Percentiles rank a stretch among this genome's conserved stretches.
These are phyloP conservation scores for Saposhnikovia divaricata DNA, from an alignment of 129 eudicot genomes.

Conservation along the genomic window DNA sequence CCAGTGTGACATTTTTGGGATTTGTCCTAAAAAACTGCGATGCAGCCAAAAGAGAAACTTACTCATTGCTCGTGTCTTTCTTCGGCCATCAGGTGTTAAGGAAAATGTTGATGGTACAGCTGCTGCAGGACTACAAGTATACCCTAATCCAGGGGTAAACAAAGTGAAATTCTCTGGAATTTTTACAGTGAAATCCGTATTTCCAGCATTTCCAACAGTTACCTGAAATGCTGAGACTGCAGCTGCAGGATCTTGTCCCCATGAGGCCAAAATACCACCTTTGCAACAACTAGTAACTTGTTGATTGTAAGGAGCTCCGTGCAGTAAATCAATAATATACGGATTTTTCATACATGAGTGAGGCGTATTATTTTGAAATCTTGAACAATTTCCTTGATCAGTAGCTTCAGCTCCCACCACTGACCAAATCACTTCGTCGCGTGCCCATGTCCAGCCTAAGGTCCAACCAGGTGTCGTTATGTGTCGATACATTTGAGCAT, in stretches of 20 bases:
- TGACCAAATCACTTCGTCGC: constrained; percentile 36
- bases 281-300: constrained; percentile 34
- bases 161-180: constrained; percentile 31
- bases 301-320: constrained; percentile 28
- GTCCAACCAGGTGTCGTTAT: constrained; percentile 42
- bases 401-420: constrained; percentile 39
- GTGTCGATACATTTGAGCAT: constrained; percentile 39
- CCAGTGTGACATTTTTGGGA: not conserved
- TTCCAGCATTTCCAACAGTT: constrained; percentile 30
- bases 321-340: constrained; percentile 29
- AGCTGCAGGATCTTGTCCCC: constrained; percentile 27
- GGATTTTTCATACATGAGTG: constrained; percentile 38
- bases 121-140: constrained; percentile 32
- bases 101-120: constrained; percentile 29
- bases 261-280: constrained; percentile 31
- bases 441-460: constrained; percentile 41
- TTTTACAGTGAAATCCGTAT: constrained; percentile 23
- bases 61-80: constrained; percentile 37
- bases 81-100: constrained; percentile 25
- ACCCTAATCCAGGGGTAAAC: constrained; percentile 25
- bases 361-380: constrained; percentile 24
- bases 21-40: not conserved
- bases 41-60: constrained; percentile 14
- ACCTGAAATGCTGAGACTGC: constrained; percentile 32
- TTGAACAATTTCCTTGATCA: constrained; percentile 46